phyloP scores from a whole-genome alignment of 352 stramenopile species.

The Phytophthora crassamura region DNA sequence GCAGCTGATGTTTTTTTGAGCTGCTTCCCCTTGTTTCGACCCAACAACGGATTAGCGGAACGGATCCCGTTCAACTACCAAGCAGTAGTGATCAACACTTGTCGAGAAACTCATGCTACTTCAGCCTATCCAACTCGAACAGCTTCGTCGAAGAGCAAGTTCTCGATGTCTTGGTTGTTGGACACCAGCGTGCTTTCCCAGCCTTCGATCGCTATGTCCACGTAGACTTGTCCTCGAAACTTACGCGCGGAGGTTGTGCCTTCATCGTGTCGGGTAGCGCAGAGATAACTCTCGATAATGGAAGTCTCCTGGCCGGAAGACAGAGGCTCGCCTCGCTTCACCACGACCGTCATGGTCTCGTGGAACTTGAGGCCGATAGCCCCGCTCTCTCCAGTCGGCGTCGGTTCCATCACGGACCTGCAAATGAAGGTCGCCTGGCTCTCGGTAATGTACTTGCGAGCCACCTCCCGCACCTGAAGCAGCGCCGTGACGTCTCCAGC shows the following conservation, averaged over 20 bases:
- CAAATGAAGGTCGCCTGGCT: constrained; percentile 30
- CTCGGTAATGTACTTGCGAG: constrained; percentile 24
- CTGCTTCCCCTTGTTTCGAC: no score
- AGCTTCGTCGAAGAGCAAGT: constrained; percentile 46
- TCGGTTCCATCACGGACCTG: constrained; percentile 34
- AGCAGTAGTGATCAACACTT: no score
- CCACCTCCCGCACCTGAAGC: constrained; percentile 33
- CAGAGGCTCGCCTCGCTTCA: constrained; percentile 16
- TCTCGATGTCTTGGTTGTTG: constrained; percentile 55
- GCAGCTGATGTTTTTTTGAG: no score
- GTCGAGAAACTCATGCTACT: no score
- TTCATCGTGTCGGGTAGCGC: constrained; percentile 32
- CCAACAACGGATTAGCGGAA: no score
- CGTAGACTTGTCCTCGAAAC: constrained; percentile 31
- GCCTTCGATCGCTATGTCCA: constrained; percentile 39
- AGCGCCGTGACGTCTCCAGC: constrained; percentile 17
- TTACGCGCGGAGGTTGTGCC: constrained; percentile 25
- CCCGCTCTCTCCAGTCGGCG: not conserved
- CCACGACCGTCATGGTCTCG: constrained; percentile 35
- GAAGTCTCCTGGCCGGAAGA: constrained; percentile 21
- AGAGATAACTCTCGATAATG: constrained; percentile 39
- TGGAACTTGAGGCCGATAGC: constrained; percentile 25
- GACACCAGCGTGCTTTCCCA: constrained; percentile 32
- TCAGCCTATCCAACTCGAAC: constrained; percentile 20
- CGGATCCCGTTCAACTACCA: no score